Percentiles rank a stretch among this genome's conserved stretches.
phyloP scores from a whole-genome alignment of 129 eudicot genomes.

The Artemisia annua region DNA sequence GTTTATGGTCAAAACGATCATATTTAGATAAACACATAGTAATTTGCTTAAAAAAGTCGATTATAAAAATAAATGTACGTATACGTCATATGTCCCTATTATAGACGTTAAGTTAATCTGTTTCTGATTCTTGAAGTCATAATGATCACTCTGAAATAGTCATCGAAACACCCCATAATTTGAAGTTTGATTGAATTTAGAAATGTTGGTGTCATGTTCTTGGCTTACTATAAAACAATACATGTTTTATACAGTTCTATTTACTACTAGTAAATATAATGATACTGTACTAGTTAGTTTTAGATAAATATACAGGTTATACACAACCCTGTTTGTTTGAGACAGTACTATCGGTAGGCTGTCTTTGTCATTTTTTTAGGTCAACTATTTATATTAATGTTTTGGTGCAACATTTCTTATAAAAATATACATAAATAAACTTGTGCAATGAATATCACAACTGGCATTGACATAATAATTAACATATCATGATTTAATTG shows the following conservation, averaged over 20 bases:
- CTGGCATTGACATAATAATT: conserved; percentile 38
- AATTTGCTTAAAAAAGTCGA: too few relatives aligned
- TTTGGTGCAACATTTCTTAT: conserved; percentile 26
- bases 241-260: too few relatives aligned
- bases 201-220: too few relatives aligned
- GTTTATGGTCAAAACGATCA: not conserved
- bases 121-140: not conserved
- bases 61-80: too few relatives aligned
- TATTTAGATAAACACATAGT: too few relatives aligned
- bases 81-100: too few relatives aligned
- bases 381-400: conserved; percentile 26
- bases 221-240: too few relatives aligned
- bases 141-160: not conserved
- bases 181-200: not conserved
- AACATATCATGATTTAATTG: conserved; percentile 13
- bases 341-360: conserved; percentile 24
- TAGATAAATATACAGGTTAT: conserved; percentile 5
- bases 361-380: conserved; percentile 36
- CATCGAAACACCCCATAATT: not conserved
- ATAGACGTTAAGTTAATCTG: too few relatives aligned
- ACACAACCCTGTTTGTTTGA: conserved; percentile 22
- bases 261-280: too few relatives aligned
- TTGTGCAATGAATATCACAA: conserved; percentile 30
- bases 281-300: not conserved
- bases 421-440: not conserved